Base-by-base conservation (phyloP, 2,329 filamentous ascomycete genomes). In the Fusarium concolor region DNA sequence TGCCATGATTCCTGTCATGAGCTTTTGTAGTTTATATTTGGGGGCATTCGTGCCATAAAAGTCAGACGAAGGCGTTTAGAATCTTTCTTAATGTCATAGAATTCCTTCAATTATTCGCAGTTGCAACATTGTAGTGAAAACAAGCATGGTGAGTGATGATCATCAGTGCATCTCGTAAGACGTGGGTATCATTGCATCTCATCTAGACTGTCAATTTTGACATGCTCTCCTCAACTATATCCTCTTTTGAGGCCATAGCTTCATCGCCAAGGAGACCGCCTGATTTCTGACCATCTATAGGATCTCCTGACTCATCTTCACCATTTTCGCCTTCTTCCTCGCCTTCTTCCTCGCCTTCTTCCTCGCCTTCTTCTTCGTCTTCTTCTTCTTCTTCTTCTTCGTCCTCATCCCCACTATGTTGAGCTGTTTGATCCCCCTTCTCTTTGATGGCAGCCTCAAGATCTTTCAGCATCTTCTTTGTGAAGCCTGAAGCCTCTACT, bases 401-500 rank as follows among this genome's bases (percentile, higher is more conserved):
- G 0, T 76, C 75, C 0, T 73, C 72, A 3, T 75, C 73, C 17
- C 75, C 79, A 1, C 77, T 76, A 18, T 80, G 75, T n/a, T 77
- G 78, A 2, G 78, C 76, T n/a, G 81, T 76, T 45, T 78, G 65
- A 39, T 83, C 82, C 52, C 89, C 87, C 76, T 94, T 91, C 81
- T 92, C 91, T 71, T 90, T 90, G 81, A 99, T 96, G 69, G 97
- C 97, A 11, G 88, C 87, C 76, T 97, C 96, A 17, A 99, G 82
- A 71, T 99, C 96, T 79, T 96, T 97, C 17, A 93, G 88, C 91
- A 97, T 97, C 82, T 97, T 98, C 83, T 91, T 96, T 20, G 93
- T 97, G 78, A 99, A 98, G 0, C 96, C 96, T 3, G 93, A 97
- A 0, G 96, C 96, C 76, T 96, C 92, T 2, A 97, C 94, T 31